These are phyloP conservation scores for Fusarium annulatum DNA, from an alignment of 2,329 filamentous ascomycete species.

Conservation along the genomic window DNA sequence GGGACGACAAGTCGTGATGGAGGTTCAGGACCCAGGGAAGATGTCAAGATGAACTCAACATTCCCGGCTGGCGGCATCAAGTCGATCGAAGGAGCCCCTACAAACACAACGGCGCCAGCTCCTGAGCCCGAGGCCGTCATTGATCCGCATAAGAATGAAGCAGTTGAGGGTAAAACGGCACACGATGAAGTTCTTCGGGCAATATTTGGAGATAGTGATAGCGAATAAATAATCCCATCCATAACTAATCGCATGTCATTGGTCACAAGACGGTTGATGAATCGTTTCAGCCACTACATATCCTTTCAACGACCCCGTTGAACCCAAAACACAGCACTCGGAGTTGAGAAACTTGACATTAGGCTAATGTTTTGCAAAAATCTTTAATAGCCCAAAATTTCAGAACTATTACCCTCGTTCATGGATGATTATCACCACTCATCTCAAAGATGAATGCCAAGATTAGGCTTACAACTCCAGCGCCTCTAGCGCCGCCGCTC, in stretches of 20 bases:
- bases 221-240: conserved; percentile 59
- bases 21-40: conserved; percentile 27
- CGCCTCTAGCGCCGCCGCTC: conserved; percentile 34
- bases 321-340: neutral
- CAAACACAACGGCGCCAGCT: neutral
- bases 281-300: neutral
- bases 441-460: conserved; percentile 28
- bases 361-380: neutral
- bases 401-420: neutral
- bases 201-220: conserved; percentile 91
- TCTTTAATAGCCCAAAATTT: neutral
- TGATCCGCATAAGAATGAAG: conserved; percentile 76
- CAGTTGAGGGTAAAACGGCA: conserved; percentile 76
- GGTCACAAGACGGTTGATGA: neutral
- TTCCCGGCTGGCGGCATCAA: conserved; percentile 14
- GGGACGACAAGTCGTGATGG: conserved; percentile 24
- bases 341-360: neutral
- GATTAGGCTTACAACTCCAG: conserved; percentile 33
- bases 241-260: neutral
- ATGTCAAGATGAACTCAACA: conserved; percentile 2
- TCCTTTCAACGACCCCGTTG: neutral
- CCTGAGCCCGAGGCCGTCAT: conserved; percentile 48
- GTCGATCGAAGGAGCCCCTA: conserved; percentile 24
- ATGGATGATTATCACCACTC: conserved; percentile 8
- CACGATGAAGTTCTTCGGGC: conserved; percentile 87